Conservation (phyloP, 257 asterid species). For the Nicotiana attenuata region DNA sequence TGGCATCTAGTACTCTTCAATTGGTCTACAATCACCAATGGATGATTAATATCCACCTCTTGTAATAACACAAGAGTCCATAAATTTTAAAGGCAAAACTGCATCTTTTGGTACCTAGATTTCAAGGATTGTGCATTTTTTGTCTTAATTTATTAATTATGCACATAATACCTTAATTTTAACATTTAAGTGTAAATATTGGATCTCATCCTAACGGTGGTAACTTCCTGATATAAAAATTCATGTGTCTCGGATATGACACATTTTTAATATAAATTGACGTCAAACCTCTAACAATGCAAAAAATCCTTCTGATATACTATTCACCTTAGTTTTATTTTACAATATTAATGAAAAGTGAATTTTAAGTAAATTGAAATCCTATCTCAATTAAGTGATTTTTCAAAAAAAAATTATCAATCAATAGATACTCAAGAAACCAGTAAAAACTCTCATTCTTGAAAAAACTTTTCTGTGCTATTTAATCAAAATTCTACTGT, state of each 20-base stretch:
- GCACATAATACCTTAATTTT: too few relatives aligned
- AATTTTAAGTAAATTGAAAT: not conserved
- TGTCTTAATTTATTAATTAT: too few relatives aligned
- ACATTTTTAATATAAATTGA: not conserved
- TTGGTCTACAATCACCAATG: slow-evolving; percentile 4
- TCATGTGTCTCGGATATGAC: too few relatives aligned
- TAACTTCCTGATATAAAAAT: too few relatives aligned
- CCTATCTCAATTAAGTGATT: not conserved
- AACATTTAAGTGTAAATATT: too few relatives aligned
- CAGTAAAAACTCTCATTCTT: not conserved
- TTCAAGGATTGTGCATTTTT: too few relatives aligned
- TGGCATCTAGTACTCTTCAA: not conserved
- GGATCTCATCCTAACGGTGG: too few relatives aligned
- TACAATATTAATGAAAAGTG: not conserved
- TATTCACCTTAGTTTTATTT: not conserved
- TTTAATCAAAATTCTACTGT: not conserved
- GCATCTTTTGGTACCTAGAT: not conserved
- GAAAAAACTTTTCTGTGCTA: not conserved
- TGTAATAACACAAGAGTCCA: not conserved
- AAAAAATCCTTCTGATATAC: not conserved
- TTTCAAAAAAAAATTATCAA: not conserved
- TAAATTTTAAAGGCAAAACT: not conserved
- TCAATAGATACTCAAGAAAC: not conserved
- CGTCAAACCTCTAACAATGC: not conserved
- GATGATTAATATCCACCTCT: not conserved